These are phyloP conservation scores for Phialophora tarda DNA, from an alignment of 2,329 filamentous ascomycete species.

Conservation along the genomic window DNA sequence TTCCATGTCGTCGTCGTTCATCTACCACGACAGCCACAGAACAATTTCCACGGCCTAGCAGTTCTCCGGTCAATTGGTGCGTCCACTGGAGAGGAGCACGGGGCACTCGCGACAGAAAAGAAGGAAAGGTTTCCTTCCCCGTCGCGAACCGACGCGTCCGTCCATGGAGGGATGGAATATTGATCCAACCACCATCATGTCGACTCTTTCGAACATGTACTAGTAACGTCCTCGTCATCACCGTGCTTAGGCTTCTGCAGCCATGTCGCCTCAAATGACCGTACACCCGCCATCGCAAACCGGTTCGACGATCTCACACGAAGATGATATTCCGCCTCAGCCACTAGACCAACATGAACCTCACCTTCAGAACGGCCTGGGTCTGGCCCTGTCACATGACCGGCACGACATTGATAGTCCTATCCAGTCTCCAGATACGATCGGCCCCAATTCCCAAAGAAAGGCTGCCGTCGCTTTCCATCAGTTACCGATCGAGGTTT, in stretches of 20 bases:
- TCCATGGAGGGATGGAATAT: slow-evolving; percentile 26
- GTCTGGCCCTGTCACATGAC: slow-evolving; percentile 24
- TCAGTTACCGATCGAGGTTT: slow-evolving; percentile 35
- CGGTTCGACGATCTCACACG: slow-evolving; percentile 24
- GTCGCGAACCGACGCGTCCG: slow-evolving; percentile 29
- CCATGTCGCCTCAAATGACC: slow-evolving; percentile 25
- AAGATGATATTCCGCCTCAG: slow-evolving; percentile 35
- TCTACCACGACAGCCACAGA: not conserved
- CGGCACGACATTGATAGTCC: not conserved
- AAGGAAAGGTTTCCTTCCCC: slow-evolving; percentile 22
- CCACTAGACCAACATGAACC: slow-evolving; percentile 34
- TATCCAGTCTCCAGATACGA: slow-evolving; percentile 19
- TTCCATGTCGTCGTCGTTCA: slow-evolving; percentile 3
- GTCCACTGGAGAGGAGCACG: not conserved
- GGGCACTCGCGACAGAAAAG: slow-evolving; percentile 1
- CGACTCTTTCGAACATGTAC: slow-evolving; percentile 14
- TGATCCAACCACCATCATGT: slow-evolving; percentile 27
- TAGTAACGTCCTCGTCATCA: slow-evolving; percentile 1
- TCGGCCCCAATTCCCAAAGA: slow-evolving; percentile 9
- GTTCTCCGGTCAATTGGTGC: not conserved
- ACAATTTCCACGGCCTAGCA: not conserved
- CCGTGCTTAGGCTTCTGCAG: slow-evolving; percentile 11
- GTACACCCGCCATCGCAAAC: slow-evolving; percentile 28
- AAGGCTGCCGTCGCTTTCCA: slow-evolving; percentile 29
- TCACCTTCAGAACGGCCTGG: slow-evolving; percentile 6